Base-by-base conservation (phyloP, 2,329 filamentous ascomycete genomes). In the Tolypocladium nubicola region DNA sequence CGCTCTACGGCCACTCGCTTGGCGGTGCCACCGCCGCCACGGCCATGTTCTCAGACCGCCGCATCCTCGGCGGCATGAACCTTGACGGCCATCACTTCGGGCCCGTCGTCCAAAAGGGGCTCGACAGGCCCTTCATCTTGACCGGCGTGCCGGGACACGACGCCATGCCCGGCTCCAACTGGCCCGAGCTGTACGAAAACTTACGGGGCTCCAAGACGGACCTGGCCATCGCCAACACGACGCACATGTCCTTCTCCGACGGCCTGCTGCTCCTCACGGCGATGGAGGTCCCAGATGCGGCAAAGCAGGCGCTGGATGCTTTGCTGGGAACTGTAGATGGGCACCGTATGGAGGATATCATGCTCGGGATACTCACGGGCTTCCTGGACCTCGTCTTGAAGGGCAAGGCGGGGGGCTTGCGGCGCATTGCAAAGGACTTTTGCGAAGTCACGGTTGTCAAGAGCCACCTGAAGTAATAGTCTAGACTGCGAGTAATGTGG, bases 1-100 rank as follows among this genome's bases (percentile, higher is more conserved):
- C 59, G 43, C 65, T 71, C 26, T 71, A 69, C 49, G 73, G 74
- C 0, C 70, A 72, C 59, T 72, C 69, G 4, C 62, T 72, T 10
- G 71, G 71, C 19, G 70, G 70, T 3, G 69, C 70, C 2, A 65
- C 71, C 0, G 61, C 72, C 0, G 68, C 68, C 6, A 62, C 63
- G 8, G 64, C 65, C 11, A 63, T 69, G 56, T 57, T 63, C 26
- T 52, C 58, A 4, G 71, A 73, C 52, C 52, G 57, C 0, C 65
- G 71, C 21, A 64, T 75, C 57, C 57, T 63, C 2, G 73, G 64
- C 8, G 72, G 70, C 47, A 57, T 74, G 2, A 67, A 74, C 59
- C 53, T 75, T 19, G 74, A 76, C 58, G 74, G 75, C n/a, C 39
- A 52, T 1, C 54, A 71, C 1, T 64, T 59, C 16, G 62, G 60